phyloP scores from a whole-genome alignment of 257 asterid species.

The Fraxinus cuspidata region DNA sequence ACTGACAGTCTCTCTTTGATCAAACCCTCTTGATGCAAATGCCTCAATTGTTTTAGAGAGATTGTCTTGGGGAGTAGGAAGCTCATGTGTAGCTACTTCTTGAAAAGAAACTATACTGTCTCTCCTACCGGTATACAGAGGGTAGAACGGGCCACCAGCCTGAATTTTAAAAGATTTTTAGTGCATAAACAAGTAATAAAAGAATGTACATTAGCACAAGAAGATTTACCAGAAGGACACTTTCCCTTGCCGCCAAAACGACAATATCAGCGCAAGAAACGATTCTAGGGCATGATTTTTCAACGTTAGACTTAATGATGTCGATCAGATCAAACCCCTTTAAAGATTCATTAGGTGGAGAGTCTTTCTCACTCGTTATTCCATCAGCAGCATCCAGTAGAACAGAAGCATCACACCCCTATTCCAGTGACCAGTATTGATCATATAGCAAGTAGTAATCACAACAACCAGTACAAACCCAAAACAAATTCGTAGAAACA shows the following conservation, averaged over 20 bases:
- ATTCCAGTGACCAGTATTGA: neutral
- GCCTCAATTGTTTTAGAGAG: conserved; percentile 27
- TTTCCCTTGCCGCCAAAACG: conserved; percentile 80
- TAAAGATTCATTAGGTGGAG: conserved; percentile 54
- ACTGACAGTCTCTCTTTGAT: conserved; percentile 56
- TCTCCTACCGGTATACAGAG: conserved; percentile 65
- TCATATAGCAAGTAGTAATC: neutral
- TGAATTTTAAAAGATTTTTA: conserved; percentile 35
- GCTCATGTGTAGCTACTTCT: conserved; percentile 40
- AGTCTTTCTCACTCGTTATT: conserved; percentile 51
- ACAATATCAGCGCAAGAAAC: conserved; percentile 81
- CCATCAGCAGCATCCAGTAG: conserved; percentile 57
- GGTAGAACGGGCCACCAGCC: conserved; percentile 90
- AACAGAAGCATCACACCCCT: conserved; percentile 90
- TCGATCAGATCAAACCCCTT: conserved; percentile 60
- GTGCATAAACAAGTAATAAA: neutral
- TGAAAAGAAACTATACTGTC: conserved; percentile 50
- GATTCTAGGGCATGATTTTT: conserved; percentile 66
- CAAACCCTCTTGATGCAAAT: conserved; percentile 68
- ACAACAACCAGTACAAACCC: neutral
- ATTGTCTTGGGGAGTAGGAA: conserved; percentile 64
- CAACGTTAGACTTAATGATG: conserved; percentile 53
- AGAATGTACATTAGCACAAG: neutral
- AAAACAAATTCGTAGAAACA: neutral
- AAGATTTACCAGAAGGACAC: conserved; percentile 54